Base-by-base conservation (phyloP, 176 grass and related monocot species). In the Oryza rufipogon region DNA sequence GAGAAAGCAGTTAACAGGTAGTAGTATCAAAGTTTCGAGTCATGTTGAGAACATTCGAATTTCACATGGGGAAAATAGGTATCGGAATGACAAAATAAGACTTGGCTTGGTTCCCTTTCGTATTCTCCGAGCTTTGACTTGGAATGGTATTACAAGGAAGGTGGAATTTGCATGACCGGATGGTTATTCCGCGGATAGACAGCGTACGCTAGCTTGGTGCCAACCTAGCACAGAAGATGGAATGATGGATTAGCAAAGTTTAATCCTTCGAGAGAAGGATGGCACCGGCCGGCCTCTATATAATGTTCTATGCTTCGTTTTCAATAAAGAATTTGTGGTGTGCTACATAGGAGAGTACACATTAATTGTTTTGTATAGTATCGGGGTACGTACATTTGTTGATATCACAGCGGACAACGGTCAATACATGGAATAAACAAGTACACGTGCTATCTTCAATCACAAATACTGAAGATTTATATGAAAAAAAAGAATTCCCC, bases 181-280 rank as follows among this genome's bases (percentile, higher is more conserved):
- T 25, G 78, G 67, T 36, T 28, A 1, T 58, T 30, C 66, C 22
- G 51, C 23, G 58, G 36, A 22, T 78, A 19, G 13, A 61, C 2
- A 9, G 42, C 22, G 20, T 42, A 58, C 17, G 6, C 26, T 32
- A 32, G 30, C 30, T 77, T 82, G 69, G 2, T 15, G 79, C 84
- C 73, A 56, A 46, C 81, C 68, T 60, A 66, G 34, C 23, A 19
- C 56, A 14, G 17, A 49, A 79, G 44, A 73, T 46, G 10, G 58
- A 2, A 49, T 67, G 44, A 73, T 46, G 10, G 58, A 2, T 48
- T 33, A 11, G 6, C 7, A 25, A 63, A 90, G 48, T 11, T 64
- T 64, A 16, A 60, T 79, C 64, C 68, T 56, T 58, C n/a, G 2
- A 11, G 20, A 46, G 13, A 28, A 81, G 41, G 6, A 22, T 33